Conservation (phyloP, 768 basidiomycete species). For the Trametes villosa region DNA sequence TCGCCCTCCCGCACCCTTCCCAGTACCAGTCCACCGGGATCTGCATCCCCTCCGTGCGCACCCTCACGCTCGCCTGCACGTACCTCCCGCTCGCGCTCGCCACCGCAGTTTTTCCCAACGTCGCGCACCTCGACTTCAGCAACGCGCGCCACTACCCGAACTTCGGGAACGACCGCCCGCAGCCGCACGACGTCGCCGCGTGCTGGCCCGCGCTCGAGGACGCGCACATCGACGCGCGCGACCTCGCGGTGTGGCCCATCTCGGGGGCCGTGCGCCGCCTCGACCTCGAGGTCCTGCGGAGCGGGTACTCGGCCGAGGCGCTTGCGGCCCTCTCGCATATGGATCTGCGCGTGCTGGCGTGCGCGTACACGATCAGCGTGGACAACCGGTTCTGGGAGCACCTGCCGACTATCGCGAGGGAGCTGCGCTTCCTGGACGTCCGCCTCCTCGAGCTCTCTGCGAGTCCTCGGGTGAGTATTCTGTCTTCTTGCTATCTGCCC, state of each 20-base stretch:
- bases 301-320: background rate
- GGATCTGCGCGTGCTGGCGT: constrained; percentile 9
- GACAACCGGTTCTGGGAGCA: constrained; percentile 12
- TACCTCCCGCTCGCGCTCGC: background rate
- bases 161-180: background rate
- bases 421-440: constrained; percentile 16
- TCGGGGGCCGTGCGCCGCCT: constrained; percentile 11
- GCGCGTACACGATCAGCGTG: constrained; percentile 10
- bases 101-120: background rate
- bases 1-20: background rate
- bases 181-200: background rate
- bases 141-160: constrained; percentile 4
- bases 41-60: constrained; percentile 4
- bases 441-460: constrained; percentile 5
- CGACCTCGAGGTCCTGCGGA: constrained; percentile 11
- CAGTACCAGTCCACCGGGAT: background rate
- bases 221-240: constrained; percentile 12
- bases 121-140: background rate
- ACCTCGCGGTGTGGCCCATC: constrained; percentile 15
- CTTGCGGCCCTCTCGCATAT: constrained; percentile 1
- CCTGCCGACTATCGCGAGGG: constrained; percentile 1
- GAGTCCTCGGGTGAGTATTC: background rate
- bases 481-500: background rate
- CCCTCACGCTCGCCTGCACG: background rate
- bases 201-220: constrained; percentile 12